A percentile compares a stretch with the other conserved stretches of the same genome.
Conservation (phyloP, 2,329 filamentous ascomycete genomes). For the Penicillium italicum region DNA sequence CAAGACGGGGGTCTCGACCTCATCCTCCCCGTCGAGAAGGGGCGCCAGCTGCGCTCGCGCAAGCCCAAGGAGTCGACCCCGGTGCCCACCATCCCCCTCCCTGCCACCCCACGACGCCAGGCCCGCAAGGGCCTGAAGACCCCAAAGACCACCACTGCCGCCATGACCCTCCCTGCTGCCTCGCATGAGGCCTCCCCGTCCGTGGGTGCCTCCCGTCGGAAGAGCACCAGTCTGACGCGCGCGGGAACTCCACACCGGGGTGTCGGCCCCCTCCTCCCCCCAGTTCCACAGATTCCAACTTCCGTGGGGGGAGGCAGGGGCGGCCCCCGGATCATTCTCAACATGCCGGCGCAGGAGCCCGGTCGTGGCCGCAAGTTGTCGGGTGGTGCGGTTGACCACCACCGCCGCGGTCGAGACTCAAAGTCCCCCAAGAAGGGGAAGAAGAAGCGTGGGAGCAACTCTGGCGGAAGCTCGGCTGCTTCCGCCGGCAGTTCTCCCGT, state of each 20-base stretch:
- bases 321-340: not conserved
- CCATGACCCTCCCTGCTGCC: constrained; percentile 45
- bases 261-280: not conserved
- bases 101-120: constrained; percentile 53
- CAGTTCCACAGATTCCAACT: not conserved
- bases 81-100: constrained; percentile 49
- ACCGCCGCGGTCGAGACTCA: not conserved
- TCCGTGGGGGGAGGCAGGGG: not conserved
- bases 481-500: not conserved
- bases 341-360: not conserved
- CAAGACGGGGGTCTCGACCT: constrained; percentile 41
- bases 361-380: not conserved
- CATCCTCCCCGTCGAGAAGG: constrained; percentile 45
- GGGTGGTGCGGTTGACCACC: not conserved
- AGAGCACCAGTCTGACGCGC: constrained; percentile 21
- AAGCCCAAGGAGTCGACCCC: constrained; percentile 48
- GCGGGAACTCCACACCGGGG: not conserved
- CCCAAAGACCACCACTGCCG: constrained; percentile 61
- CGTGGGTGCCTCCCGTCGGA: constrained; percentile 25
- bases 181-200: constrained; percentile 23
- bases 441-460: not conserved
- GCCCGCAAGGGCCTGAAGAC: constrained; percentile 45
- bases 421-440: constrained; percentile 1
- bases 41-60: constrained; percentile 68
- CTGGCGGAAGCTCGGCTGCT: not conserved